Base-by-base conservation (phyloP, 352 stramenopile species). In the Salisapilia sapeloensis region DNA sequence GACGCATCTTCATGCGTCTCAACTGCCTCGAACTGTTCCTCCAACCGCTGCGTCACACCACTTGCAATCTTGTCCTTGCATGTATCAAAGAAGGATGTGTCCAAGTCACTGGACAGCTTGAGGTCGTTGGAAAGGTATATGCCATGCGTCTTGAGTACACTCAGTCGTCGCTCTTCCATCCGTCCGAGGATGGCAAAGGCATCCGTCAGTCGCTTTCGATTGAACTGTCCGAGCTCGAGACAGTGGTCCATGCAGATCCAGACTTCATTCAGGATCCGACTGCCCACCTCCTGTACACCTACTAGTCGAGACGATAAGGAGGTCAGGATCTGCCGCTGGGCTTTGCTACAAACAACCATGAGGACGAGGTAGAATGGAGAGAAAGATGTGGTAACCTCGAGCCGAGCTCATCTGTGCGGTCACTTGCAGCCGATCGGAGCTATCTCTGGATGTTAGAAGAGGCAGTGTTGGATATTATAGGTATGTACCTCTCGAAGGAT, bases 171-270 rank as follows among this genome's bases (percentile, higher is more conserved):
- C 15, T 46, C 54, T 34, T 86, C 74, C 56, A 90, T 82, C 22
- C 83, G 48, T 13, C 85, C 57, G 20, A 90, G 53, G 10, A 85
- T 53, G 24, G 75, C 54, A 27, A 90, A 85, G 2, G 74, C 67
- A 36, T 80, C 61, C 8, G 50, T 17, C 1, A 90, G 51, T 0
- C 74, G 59, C 17, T 66, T 58, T 22, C 69, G 72, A 26, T 72
- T 67, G 33, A 75, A 76, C 42, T 86, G 71, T 0, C 67, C 70
- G 22, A 90, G 65, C 43, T 90, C 65, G 3, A 90, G 63, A 22
- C 74, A 86, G 48, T 90, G 70, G 24, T 83, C 49, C 59, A 86
- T 57, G 29, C 71, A 86, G 2, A 66, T 67, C 64, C 62, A 83
- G 1, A 83, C 67, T 42, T 86, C 71, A 5, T 41, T 59, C n/a